phyloP scores from a whole-genome alignment of 1,139 yeast species.

The Pichia sp. region DNA sequence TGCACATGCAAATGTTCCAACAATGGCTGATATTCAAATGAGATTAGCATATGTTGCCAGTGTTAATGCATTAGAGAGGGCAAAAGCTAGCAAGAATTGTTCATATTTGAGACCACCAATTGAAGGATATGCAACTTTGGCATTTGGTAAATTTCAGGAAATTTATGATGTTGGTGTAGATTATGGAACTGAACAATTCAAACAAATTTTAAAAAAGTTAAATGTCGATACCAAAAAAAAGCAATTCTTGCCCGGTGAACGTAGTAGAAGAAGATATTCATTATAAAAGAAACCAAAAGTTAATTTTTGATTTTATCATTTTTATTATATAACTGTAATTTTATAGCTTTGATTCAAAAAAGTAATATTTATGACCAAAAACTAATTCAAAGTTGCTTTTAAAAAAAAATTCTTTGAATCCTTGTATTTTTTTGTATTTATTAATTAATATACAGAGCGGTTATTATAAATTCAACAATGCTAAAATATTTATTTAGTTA shows the following conservation, averaged over 20 bases:
- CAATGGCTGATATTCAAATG: constrained; percentile 91
- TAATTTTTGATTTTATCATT: background rate
- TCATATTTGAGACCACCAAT: constrained; percentile 92
- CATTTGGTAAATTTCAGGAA: constrained; percentile 87
- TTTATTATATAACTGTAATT: background rate
- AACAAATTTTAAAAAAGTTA: constrained; percentile 47
- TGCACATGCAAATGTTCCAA: constrained; percentile 80
- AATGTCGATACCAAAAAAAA: constrained; percentile 33
- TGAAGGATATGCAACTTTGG: constrained; percentile 84
- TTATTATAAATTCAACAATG: background rate
- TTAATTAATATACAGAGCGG: background rate
- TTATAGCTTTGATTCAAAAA: background rate
- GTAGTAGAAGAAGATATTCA: constrained; percentile 56
- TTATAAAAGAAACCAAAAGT: constrained; percentile 31
- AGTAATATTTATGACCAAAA: background rate
- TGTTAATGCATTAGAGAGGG: constrained; percentile 85
- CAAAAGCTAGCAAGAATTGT: constrained; percentile 80
- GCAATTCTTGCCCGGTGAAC: constrained; percentile 23
- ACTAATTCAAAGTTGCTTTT: too few relatives aligned
- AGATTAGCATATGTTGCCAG: constrained; percentile 92
- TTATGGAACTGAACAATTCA: constrained; percentile 60
- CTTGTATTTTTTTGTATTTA: background rate
- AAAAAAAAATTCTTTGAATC: too few relatives aligned
- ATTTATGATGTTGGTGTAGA: constrained; percentile 74
- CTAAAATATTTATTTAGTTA: background rate